Evolutionary conservation across 176 grass and related monocot species (phyloP).

Genomic region (Ananas comosus): DNA sequence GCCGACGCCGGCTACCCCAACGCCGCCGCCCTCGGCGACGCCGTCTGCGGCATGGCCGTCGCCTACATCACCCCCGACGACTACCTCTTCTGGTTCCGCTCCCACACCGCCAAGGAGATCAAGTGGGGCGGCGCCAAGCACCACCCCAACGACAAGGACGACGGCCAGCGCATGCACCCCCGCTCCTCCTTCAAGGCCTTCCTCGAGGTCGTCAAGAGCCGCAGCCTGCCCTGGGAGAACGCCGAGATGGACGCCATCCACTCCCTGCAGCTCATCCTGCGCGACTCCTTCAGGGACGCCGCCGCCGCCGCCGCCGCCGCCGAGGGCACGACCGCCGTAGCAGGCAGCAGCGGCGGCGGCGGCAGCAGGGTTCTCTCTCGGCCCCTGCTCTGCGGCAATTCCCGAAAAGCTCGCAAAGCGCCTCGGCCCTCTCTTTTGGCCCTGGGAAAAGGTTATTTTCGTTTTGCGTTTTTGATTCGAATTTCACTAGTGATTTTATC

Average conservation of each 20-base stretch:
- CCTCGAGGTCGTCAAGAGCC: slow-evolving; percentile 92
- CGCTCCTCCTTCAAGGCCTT: slow-evolving; percentile 95
- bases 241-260: slow-evolving; percentile 97
- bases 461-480: neutral
- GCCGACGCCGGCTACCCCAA: slow-evolving; percentile 76
- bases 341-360: neutral
- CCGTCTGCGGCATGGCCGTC: slow-evolving; percentile 88
- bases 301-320: slow-evolving; percentile 53
- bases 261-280: slow-evolving; percentile 88
- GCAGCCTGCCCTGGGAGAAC: slow-evolving; percentile 90
- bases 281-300: slow-evolving; percentile 64
- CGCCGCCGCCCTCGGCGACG: slow-evolving; percentile 70
- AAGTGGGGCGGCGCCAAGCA: slow-evolving; percentile 99
- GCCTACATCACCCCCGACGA: slow-evolving; percentile 79
- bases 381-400: too few relatives aligned
- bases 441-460: slow-evolving; percentile 69
- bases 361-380: too few relatives aligned
- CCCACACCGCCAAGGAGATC: slow-evolving; percentile 91
- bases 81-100: slow-evolving; percentile 97
- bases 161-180: slow-evolving; percentile 94
- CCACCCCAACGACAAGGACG: slow-evolving; percentile 91
- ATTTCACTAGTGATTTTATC: neutral
- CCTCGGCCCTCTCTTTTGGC: slow-evolving; percentile 82
- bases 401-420: too few relatives aligned
- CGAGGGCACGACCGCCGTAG: slow-evolving; percentile 43